Evolutionary conservation across 2,329 filamentous ascomycete species (phyloP).

Genomic region (Colletotrichum paranaense): DNA sequence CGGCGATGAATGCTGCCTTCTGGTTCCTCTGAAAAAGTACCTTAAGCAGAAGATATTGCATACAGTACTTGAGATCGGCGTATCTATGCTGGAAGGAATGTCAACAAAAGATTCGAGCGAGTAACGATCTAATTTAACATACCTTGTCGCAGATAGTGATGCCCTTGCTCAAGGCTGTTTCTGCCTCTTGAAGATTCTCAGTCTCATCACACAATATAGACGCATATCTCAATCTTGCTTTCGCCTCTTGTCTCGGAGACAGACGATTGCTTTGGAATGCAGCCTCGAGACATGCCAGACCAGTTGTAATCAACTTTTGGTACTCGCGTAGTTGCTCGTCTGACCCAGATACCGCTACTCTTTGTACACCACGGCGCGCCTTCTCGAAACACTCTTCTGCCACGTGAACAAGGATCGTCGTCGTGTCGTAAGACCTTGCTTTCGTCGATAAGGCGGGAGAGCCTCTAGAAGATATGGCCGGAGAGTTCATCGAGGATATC

Average conservation of each 20-base stretch:
- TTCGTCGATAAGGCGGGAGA: conserved; percentile 53
- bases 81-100: conserved; percentile 59
- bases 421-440: conserved; percentile 59
- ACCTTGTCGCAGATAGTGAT: conserved; percentile 76
- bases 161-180: conserved; percentile 78
- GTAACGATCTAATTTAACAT: conserved; percentile 29
- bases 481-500: conserved; percentile 37
- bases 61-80: conserved; percentile 78
- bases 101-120: conserved; percentile 33
- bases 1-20: conserved; percentile 77
- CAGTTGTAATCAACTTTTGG: conserved; percentile 77
- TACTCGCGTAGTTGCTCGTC: conserved; percentile 71
- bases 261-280: conserved; percentile 71
- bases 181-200: conserved; percentile 78
- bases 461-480: conserved; percentile 42
- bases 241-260: conserved; percentile 75
- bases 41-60: conserved; percentile 79
- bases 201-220: conserved; percentile 80
- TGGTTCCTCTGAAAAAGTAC: conserved; percentile 77
- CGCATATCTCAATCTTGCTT: conserved; percentile 77
- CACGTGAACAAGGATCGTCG: conserved; percentile 74
- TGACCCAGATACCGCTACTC: conserved; percentile 61
- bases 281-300: conserved; percentile 77
- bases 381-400: conserved; percentile 81
- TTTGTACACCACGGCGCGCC: conserved; percentile 67